Evolutionary conservation across 345 rosid species (phyloP), one percentile per base, ranked within the genome.

Genomic region (Hypericum androsaemum): DNA sequence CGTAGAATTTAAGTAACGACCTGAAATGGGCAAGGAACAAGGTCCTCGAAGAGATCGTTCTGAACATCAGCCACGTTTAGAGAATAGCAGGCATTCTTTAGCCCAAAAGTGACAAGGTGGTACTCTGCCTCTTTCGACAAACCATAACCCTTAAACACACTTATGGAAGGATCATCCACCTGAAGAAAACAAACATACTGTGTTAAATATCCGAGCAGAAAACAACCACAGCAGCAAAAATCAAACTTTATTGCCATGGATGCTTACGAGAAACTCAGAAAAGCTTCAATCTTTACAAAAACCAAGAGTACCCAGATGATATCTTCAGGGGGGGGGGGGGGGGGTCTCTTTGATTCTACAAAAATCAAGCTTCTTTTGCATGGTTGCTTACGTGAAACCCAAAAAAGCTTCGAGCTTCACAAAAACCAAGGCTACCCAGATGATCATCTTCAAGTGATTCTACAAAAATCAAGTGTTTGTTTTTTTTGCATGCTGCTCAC

Each of bases 111-210:
- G 10, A 61, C 65, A 10, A 87, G 71, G 51, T 67, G 62, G 15
- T 68, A 69, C 47, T 80, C 74, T 0, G 87, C 79, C 56, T 62
- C 69, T 70, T 64, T 74, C 4, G 81, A 60, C 59, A 75, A 77
- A 35, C 83, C 75, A 58, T 81, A 81, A 38, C 89, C 89, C 65
- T 87, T 84, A 66, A 68, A 81, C 39, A 87, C 88, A 58, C 74
- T 74, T 42, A 77, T 74, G 10, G 83, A 53, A 55, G 83, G 82
- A 65, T 73, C 50, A 39, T 58, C 37, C 5, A 67, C 74, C 90
- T 83, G 56, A 22, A 22, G 1, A 43, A 47, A 12, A 56, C 5
- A 16, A 16, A 35, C 47, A 57, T 10, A 22, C 28, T 58, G 10
- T 43, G 37, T 53, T 22, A 64, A 49, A 3, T 13, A 37, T 39